phyloP scores from a whole-genome alignment of 2,329 filamentous ascomycete species.

The Triangularia verruculosa region DNA sequence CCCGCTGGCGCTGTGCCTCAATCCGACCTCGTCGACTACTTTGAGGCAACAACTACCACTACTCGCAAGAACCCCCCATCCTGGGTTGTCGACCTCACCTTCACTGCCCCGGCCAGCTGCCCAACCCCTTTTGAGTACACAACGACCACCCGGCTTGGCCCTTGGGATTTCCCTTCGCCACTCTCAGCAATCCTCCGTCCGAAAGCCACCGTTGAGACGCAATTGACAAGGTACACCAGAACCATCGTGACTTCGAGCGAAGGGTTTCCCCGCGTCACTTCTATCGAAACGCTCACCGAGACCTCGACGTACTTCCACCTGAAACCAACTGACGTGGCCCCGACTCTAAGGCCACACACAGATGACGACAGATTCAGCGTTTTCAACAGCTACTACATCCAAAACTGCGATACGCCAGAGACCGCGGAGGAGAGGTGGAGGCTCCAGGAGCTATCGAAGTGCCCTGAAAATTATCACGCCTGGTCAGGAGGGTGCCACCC shows the following conservation, averaged over 20 bases:
- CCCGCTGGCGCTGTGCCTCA: not conserved
- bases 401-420: not conserved
- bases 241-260: no score
- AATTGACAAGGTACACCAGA: no score
- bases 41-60: not conserved
- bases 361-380: not conserved
- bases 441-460: no score
- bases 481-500: not conserved
- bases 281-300: no score
- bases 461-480: slow-evolving; percentile 8
- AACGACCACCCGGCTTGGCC: not conserved
- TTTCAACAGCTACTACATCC: not conserved
- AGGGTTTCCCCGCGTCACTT: no score
- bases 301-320: slow-evolving; percentile 11
- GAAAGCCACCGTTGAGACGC: no score
- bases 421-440: no score
- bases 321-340: slow-evolving; percentile 1
- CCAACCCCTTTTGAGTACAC: slow-evolving; percentile 28
- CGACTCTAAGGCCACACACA: not conserved
- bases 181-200: no score
- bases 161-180: slow-evolving; percentile 11
- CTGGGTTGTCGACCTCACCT: slow-evolving; percentile 15
- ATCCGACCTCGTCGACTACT: not conserved
- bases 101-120: slow-evolving; percentile 30
- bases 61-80: not conserved